Evolutionary conservation across 2,329 filamentous ascomycete genomes (phyloP).

Genomic region (Alternaria panax): DNA sequence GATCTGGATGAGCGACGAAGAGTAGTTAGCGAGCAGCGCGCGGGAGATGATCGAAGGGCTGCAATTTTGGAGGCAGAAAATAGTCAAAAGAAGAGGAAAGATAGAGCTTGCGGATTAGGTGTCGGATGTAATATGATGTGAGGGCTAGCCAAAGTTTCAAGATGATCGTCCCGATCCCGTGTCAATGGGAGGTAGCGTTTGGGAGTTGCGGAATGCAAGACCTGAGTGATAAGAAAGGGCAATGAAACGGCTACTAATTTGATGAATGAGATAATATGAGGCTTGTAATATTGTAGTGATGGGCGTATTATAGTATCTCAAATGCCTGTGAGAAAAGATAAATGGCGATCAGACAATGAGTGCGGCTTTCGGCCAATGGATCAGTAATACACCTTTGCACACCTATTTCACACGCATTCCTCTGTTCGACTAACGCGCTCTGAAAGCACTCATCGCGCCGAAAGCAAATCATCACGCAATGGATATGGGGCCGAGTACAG

Average conservation of each 20-base stretch:
- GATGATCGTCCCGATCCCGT: background rate
- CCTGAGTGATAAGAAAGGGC: background rate
- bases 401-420: background rate
- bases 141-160: background rate
- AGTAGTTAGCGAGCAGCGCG: conserved; percentile 16
- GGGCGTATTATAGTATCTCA: background rate
- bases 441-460: background rate
- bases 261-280: background rate
- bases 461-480: background rate
- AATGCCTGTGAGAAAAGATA: background rate
- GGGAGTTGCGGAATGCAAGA: background rate
- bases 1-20: conserved; percentile 27
- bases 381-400: background rate
- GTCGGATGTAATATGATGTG: conserved; percentile 29
- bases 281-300: background rate
- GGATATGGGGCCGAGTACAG: background rate
- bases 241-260: background rate
- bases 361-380: background rate
- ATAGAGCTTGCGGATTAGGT: conserved; percentile 1
- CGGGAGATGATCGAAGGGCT: background rate
- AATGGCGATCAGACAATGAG: background rate
- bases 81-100: background rate
- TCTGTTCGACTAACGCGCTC: background rate
- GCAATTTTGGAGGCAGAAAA: background rate
- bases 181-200: background rate